These are phyloP conservation scores for Onygena corvina DNA, from an alignment of 2,329 filamentous ascomycete genomes.

Conservation along the genomic window DNA sequence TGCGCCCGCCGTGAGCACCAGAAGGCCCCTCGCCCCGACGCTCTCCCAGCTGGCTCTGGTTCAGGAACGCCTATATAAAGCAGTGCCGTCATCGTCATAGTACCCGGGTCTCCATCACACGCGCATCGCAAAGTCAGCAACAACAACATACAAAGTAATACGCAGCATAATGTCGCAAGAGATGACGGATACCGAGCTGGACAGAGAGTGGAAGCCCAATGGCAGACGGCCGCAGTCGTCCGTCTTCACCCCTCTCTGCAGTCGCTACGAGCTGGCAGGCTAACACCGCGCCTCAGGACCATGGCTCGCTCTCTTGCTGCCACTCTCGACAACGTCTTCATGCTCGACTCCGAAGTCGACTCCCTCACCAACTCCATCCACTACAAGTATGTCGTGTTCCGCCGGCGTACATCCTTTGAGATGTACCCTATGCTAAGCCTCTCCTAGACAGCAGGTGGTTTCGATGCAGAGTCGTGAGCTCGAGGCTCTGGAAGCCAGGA, in stretches of 20 bases:
- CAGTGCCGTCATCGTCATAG: not conserved
- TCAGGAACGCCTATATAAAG: constrained; percentile 4
- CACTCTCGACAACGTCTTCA: constrained; percentile 79
- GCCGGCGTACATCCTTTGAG: not conserved
- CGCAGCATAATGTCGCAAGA: constrained; percentile 4
- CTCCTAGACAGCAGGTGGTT: constrained; percentile 63
- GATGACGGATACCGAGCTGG: constrained; percentile 40
- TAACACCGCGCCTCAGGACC: constrained; percentile 46
- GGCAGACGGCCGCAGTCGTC: constrained; percentile 64
- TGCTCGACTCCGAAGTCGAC: constrained; percentile 66
- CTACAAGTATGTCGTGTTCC: constrained; percentile 54
- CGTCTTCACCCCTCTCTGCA: constrained; percentile 8
- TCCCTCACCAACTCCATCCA: constrained; percentile 63
- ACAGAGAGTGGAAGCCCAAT: constrained; percentile 69
- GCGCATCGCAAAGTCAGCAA: no score
- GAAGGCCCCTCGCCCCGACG: no score
- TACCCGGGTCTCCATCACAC: no score
- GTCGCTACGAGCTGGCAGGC: not conserved
- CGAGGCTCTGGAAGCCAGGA: constrained; percentile 68
- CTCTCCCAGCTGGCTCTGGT: constrained; percentile 23
- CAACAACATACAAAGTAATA: no score
- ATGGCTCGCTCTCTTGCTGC: constrained; percentile 78
- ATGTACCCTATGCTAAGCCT: not conserved
- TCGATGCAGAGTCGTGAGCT: constrained; percentile 64
- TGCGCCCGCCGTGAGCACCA: not conserved